A percentile compares a stretch with the other conserved stretches of the same genome.
phyloP scores from a whole-genome alignment of 345 rosid species.

The Toxicodendron radicans region DNA sequence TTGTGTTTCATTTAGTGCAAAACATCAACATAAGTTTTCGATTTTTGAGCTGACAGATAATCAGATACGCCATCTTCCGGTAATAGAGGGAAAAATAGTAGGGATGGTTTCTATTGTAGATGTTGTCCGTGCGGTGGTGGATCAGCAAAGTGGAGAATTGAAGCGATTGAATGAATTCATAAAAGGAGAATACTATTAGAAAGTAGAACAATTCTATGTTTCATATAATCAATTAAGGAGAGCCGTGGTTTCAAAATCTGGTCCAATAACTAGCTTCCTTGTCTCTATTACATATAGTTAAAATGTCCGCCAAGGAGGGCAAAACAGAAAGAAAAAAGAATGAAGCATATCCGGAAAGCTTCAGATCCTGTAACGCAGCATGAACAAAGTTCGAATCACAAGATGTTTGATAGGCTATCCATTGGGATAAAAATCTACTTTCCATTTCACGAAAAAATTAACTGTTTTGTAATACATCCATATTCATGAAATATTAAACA shows the following conservation, averaged over 20 bases:
- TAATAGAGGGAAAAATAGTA: constrained; percentile 73
- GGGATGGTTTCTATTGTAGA: constrained; percentile 89
- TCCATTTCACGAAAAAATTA: no score
- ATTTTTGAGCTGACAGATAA: constrained; percentile 43
- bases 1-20: neutral
- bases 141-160: constrained; percentile 77
- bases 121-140: constrained; percentile 76
- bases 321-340: no score
- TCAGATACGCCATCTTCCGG: constrained; percentile 77
- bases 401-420: no score
- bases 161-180: constrained; percentile 79
- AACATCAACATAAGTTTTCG: neutral
- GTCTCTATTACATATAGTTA: no score
- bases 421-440: no score
- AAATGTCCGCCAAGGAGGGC: no score
- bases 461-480: neutral
- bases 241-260: neutral
- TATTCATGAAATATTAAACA: neutral
- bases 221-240: neutral
- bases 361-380: no score
- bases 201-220: neutral
- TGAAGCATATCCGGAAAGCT: no score
- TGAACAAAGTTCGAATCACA: no score
- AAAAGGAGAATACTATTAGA: constrained; percentile 68
- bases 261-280: neutral